Evolutionary conservation across 1,139 yeast genomes (phyloP), one percentile per base, ranked within the genome.

Genomic region (Sugiyamaella japonica): DNA sequence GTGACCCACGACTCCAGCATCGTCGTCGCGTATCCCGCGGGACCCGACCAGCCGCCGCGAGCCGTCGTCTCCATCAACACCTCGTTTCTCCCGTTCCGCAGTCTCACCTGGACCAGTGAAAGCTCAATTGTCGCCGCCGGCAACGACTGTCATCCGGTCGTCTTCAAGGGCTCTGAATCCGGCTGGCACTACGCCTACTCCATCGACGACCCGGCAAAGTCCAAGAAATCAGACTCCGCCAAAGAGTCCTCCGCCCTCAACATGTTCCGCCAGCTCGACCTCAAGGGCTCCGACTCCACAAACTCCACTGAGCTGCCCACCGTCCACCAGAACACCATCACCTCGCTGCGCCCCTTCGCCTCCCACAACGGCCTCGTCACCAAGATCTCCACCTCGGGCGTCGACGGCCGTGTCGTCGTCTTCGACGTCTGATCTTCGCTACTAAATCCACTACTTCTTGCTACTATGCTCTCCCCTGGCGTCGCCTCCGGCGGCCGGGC

Each of bases 181-280:
- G 87, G 86, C 50, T 90, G 97, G 97, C 68, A 71, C 56, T 84
- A 82, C 65, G 68, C 83, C 39, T 77, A 77, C 65, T 78, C 84
- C 56, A 80, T 89, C 57, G 96, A 89, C 68, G 86, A 80, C 62
- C 81, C 79, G 48, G 71, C 67, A 58, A 60, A 74, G 54, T 76
- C 78, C 54, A 80, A 77, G 59, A 77, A 72, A 52, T 76, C 71
- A 9, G 83, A 77, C 16, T 84, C 79, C 20, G 83, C 79, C 38
- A 82, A 77, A 55, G 93, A 85, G 67, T 86, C 85, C 63, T 86
- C 90, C 59, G 98, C 98, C 12, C 80, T 93, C 70, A 88, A 88
- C 73, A 89, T 93, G 93, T 95, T 95, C 76, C 86, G 90, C 72
- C 97, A 93, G 72, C 78, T 93, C 79, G 99, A 93, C 73, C 80